Percentiles rank a stretch among this genome's conserved stretches.
These are phyloP conservation scores for Xylariaceae sp. DNA, from an alignment of 2,329 filamentous ascomycete genomes.

Conservation along the genomic window DNA sequence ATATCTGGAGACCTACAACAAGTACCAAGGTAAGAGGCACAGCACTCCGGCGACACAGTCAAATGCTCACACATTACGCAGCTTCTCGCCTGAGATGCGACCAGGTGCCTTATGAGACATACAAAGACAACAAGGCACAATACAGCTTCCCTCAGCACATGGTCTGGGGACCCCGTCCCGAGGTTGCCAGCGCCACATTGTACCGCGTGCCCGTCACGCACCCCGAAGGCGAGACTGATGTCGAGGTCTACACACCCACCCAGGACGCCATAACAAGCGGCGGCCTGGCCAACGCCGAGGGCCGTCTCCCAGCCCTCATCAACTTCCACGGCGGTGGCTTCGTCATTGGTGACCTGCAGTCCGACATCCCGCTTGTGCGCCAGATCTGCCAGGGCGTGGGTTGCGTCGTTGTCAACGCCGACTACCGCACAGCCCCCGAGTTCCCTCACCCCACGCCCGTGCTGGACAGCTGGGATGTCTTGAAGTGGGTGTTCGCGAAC, in stretches of 20 bases:
- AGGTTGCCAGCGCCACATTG: constrained; percentile 24
- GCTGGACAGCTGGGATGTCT: constrained; percentile 44
- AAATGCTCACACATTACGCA: constrained; percentile 24
- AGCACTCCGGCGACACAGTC: constrained; percentile 12
- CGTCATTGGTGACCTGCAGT: constrained; percentile 46
- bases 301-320: constrained; percentile 43
- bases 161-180: constrained; percentile 18
- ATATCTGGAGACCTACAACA: constrained; percentile 44
- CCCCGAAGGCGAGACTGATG: constrained; percentile 29
- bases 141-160: constrained; percentile 26
- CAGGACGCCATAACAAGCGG: constrained; percentile 24
- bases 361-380: constrained; percentile 45
- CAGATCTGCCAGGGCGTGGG: constrained; percentile 41
- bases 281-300: constrained; percentile 16
- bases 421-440: constrained; percentile 49
- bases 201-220: constrained; percentile 24
- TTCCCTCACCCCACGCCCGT: constrained; percentile 43
- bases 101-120: constrained; percentile 29
- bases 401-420: constrained; percentile 46
- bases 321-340: constrained; percentile 48
- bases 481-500: constrained; percentile 37
- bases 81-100: constrained; percentile 25
- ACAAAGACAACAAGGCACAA: constrained; percentile 22
- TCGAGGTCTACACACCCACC: constrained; percentile 43
- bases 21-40: constrained; percentile 27